Conservation (phyloP, 2,329 filamentous ascomycete genomes). For the Xylaria sp. region DNA sequence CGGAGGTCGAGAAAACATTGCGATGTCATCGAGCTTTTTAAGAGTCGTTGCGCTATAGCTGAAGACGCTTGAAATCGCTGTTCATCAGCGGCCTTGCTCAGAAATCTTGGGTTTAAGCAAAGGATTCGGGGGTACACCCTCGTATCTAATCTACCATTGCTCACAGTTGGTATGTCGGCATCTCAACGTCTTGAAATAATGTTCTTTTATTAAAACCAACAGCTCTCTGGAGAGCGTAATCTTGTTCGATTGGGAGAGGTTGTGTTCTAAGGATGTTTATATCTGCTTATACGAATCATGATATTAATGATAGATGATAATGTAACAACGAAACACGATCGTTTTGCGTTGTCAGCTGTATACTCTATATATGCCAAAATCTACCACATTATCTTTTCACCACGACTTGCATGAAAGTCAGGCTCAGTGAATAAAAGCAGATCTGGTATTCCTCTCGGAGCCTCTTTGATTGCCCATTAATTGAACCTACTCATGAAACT, state of each 20-base stretch:
- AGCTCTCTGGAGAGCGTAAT: conserved; percentile 27
- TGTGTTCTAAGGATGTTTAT: conserved; percentile 10
- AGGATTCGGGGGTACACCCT: background rate
- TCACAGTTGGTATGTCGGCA: conserved; percentile 3
- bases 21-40: background rate
- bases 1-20: background rate
- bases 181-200: background rate
- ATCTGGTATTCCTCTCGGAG: background rate
- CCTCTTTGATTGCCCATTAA: background rate
- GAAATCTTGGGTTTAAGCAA: background rate
- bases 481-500: background rate
- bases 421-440: background rate
- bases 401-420: background rate
- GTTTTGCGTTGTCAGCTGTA: conserved; percentile 43
- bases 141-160: background rate
- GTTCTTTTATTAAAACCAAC: background rate
- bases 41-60: background rate
- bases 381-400: background rate
- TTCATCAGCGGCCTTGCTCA: background rate
- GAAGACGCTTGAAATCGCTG: background rate
- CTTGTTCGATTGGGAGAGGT: conserved; percentile 9
- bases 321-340: conserved; percentile 47
- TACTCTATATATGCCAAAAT: background rate
- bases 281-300: conserved; percentile 45
- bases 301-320: conserved; percentile 49